Evolutionary conservation across 2,329 filamentous ascomycete species (phyloP).

Genomic region (Ceratocystis smalleyi): DNA sequence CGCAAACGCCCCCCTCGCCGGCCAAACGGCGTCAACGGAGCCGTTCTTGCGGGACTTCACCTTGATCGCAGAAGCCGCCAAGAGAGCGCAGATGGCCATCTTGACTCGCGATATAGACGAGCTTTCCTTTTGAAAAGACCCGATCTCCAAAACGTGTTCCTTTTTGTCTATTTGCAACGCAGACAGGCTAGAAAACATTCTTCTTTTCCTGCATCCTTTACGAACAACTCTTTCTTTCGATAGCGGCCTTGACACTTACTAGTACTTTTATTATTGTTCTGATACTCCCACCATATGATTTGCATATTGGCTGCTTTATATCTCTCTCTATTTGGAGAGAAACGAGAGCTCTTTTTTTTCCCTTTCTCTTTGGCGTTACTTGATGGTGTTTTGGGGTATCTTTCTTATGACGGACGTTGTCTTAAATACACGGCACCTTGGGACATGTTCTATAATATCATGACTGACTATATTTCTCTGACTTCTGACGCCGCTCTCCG

Average conservation of each 20-base stretch:
- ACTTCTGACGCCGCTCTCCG: neutral
- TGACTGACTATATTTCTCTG: neutral
- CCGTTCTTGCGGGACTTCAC: constrained; percentile 65
- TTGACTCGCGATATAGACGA: constrained; percentile 75
- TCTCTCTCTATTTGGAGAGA: neutral
- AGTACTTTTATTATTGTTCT: no score
- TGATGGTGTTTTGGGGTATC: neutral
- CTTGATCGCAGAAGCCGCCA: constrained; percentile 81
- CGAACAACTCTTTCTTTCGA: no score
- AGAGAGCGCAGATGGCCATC: constrained; percentile 78
- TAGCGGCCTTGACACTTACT: no score
- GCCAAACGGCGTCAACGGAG: constrained; percentile 27
- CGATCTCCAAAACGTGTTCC: neutral
- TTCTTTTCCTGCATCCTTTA: neutral
- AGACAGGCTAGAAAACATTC: neutral
- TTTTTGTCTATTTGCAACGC: neutral
- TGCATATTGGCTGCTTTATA: no score
- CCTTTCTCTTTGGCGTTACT: neutral
- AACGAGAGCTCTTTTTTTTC: neutral
- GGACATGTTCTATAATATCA: neutral
- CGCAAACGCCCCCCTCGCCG: constrained; percentile 18
- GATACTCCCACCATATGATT: no score
- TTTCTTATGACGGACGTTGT: neutral
- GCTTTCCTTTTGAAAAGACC: constrained; percentile 36
- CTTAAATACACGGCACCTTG: neutral